Evolutionary conservation across 2,329 filamentous ascomycete species (phyloP), one percentile per base, ranked within the genome.

Genomic region (Calycina herbarum): DNA sequence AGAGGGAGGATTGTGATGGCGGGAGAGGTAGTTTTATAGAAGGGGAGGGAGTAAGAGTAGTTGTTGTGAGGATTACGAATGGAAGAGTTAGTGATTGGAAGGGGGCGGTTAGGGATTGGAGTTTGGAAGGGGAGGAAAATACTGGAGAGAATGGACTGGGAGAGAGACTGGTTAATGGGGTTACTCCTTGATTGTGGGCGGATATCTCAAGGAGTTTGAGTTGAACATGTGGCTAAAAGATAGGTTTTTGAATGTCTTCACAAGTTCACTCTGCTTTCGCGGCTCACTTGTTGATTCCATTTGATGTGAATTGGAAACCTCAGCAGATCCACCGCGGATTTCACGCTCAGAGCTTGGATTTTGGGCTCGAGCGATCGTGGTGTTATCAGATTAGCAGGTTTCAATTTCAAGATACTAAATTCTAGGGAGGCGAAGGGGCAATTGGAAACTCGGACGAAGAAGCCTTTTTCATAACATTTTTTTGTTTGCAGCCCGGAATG

Each of bases 31-130:
- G 85, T 74, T 92, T 93, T 77, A 86, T 96, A 54, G 90, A 89
- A 45, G 91, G 90, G 2, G 90, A 93, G 74, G 91, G 95, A 76
- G 93, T 96, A 1, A 85, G 91, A 59, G 94, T 97, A 6, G 92
- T 98, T 40, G 86, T 94, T 5, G 95, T 98, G 7, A 86, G 85
- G 72, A 92, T 98, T 72, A 86, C 85, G 73, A 92, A 94, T 76
- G 93, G 95, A 59, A 85, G 93, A 73, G 96, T 96, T 73, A 93
- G 91, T 70, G 95, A 97, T 77, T 97, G 91, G 91, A 97, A 97
- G 81, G 94, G 95, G n/a, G 87, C 88, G 15, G 93, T 98, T 4
- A 87, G 90, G 73, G 94, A 98, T 76, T 98, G 87, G 86, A 75
- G 67, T 63, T 69, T 77, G 67, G 51, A 40, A 17, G 64, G 59